Evolutionary conservation across 352 stramenopile species (phyloP).

Genomic region (Phytophthora ramorum): DNA sequence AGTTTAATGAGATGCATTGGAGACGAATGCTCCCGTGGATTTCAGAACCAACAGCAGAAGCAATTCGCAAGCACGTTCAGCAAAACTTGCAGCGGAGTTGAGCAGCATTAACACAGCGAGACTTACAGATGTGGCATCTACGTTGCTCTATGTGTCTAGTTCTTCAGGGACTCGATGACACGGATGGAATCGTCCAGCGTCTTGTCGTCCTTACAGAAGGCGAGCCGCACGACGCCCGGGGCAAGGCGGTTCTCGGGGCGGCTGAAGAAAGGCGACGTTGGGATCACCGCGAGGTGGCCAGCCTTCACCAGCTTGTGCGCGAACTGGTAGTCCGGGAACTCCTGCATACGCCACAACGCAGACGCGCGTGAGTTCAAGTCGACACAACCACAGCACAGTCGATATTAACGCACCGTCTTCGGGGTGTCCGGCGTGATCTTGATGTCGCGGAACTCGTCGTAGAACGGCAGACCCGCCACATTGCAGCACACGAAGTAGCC

Average conservation of each 20-base stretch:
- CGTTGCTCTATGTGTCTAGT: conserved; percentile 35
- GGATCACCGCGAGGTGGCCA: conserved; percentile 93
- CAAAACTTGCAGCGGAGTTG: conserved; percentile 26
- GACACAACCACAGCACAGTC: conserved; percentile 7
- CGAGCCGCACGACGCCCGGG: conserved; percentile 88
- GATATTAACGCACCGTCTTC: conserved; percentile 53
- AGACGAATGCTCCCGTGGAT: conserved; percentile 87
- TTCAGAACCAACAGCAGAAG: conserved; percentile 57
- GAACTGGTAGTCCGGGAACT: conserved; percentile 89
- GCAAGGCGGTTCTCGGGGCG: conserved; percentile 81
- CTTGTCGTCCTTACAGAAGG: conserved; percentile 97
- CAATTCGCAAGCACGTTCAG: conserved; percentile 56
- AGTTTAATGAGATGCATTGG: conserved; percentile 90
- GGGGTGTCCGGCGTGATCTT: conserved; percentile 56
- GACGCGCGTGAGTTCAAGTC: conserved; percentile 1
- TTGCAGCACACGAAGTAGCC: conserved; percentile 97
- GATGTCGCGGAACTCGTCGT: conserved; percentile 74
- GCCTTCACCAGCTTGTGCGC: conserved; percentile 92
- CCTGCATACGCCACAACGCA: conserved; percentile 37
- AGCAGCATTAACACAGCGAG: conserved; percentile 12
- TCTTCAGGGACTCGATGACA: conserved; percentile 68
- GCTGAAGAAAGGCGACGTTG: conserved; percentile 94
- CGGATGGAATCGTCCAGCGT: conserved; percentile 90
- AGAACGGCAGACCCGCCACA: conserved; percentile 69
- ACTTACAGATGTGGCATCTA: conserved; percentile 26